These are phyloP conservation scores for Linnemannia elongata DNA, from an alignment of 192 early-diverging fungal genomes.

Conservation along the genomic window DNA sequence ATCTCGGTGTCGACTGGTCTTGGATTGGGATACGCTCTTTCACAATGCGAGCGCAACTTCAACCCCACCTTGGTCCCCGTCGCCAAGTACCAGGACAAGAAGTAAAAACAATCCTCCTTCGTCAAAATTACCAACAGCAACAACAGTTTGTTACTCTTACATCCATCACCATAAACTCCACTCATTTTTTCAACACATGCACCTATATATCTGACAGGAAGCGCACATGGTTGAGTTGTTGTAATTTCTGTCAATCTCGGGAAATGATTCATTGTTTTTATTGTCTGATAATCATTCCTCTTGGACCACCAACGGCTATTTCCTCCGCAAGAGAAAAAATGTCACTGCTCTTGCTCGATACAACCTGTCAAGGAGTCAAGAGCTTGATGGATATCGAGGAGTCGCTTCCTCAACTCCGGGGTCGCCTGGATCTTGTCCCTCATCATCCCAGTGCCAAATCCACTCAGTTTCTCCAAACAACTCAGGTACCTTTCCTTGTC, in stretches of 20 bases:
- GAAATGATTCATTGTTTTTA: too few species aligned
- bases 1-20: slow-evolving; percentile 86
- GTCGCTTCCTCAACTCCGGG: too few species aligned
- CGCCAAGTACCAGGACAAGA: slow-evolving; percentile 62
- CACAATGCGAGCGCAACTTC: slow-evolving; percentile 80
- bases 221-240: not conserved
- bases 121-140: not conserved
- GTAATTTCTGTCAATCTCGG: not conserved
- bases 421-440: too few species aligned
- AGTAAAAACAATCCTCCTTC: slow-evolving; percentile 6
- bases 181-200: not conserved
- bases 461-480: too few species aligned
- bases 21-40: slow-evolving; percentile 86
- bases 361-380: too few species aligned
- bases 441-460: too few species aligned
- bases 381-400: too few species aligned
- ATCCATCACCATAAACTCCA: not conserved
- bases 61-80: slow-evolving; percentile 67
- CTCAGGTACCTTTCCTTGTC: too few species aligned
- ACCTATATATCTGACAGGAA: not conserved
- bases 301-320: too few species aligned
- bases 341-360: too few species aligned
- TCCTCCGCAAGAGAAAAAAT: too few species aligned
- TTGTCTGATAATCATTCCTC: too few species aligned
- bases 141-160: not conserved